These are phyloP conservation scores for Peronospora farinosa DNA, from an alignment of 352 stramenopile species.

Conservation along the genomic window DNA sequence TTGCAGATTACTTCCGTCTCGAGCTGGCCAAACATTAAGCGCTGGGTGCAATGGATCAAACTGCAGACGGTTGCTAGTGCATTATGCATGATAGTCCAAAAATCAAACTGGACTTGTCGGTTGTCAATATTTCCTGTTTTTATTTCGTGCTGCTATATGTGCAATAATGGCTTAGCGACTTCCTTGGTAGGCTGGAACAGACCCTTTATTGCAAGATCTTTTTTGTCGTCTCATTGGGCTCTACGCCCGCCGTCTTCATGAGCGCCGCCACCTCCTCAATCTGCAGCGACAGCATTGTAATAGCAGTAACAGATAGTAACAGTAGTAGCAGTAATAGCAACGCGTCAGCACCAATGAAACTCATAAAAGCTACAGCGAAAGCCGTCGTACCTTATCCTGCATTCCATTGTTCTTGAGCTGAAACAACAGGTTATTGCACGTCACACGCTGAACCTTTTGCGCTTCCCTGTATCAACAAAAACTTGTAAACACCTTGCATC, in stretches of 20 bases:
- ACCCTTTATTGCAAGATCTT: conserved; percentile 65
- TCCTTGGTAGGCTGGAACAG: conserved; percentile 9
- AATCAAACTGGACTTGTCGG: not conserved
- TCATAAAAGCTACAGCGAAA: not conserved
- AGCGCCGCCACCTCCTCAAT: conserved; percentile 70
- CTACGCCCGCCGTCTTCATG: conserved; percentile 72
- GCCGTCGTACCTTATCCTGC: conserved; percentile 45
- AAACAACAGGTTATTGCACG: conserved; percentile 82
- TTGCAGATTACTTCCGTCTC: too few relatives aligned
- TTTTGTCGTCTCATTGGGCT: conserved; percentile 79
- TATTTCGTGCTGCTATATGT: conserved; percentile 13
- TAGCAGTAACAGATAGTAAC: not conserved
- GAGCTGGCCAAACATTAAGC: too few relatives aligned
- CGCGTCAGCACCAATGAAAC: conserved; percentile 1
- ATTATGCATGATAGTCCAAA: not conserved
- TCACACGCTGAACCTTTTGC: conserved; percentile 77
- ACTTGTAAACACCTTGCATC: not conserved
- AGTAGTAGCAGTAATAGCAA: not conserved
- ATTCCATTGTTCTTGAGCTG: conserved; percentile 80
- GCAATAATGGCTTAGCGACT: conserved; percentile 6
- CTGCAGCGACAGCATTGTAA: conserved; percentile 11
- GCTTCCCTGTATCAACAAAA: conserved; percentile 33
- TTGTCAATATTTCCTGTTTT: conserved; percentile 19
- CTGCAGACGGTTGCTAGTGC: too few relatives aligned
- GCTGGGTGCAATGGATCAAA: not conserved